Conservation (phyloP, 148 eudicot genomes). For the Rhododendron ovatum region DNA sequence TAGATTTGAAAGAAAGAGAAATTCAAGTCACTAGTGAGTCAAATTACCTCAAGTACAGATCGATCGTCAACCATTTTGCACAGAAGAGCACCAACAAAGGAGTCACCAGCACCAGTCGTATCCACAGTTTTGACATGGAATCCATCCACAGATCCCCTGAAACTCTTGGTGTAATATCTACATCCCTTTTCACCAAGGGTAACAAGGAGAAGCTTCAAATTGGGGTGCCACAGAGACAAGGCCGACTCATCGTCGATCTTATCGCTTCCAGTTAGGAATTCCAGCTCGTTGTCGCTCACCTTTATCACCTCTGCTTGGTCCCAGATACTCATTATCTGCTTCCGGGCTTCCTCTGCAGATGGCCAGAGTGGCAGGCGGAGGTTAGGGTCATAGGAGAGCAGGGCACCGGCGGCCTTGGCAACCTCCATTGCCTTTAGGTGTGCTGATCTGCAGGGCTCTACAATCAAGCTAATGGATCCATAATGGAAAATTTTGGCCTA, state of each 20-base stretch:
- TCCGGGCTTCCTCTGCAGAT: conserved; percentile 58
- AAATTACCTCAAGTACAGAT: conserved; percentile 45
- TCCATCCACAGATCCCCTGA: conserved; percentile 59
- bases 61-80: conserved; percentile 67
- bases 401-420: conserved; percentile 74
- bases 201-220: conserved; percentile 73
- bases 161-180: conserved; percentile 76
- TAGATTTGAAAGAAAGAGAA: not conserved
- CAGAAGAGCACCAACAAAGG: conserved; percentile 68
- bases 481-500: conserved; percentile 81
- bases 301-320: conserved; percentile 79
- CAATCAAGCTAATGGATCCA: conserved; percentile 87
- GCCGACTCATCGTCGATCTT: conserved; percentile 65
- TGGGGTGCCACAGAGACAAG: conserved; percentile 72
- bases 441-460: conserved; percentile 92
- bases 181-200: conserved; percentile 95
- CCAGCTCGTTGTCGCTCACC: conserved; percentile 77
- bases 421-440: conserved; percentile 87
- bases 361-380: conserved; percentile 86
- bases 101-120: conserved; percentile 89
- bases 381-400: conserved; percentile 87
- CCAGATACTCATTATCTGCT: conserved; percentile 90
- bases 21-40: not conserved
- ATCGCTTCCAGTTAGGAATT: conserved; percentile 56
- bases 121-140: conserved; percentile 60